phyloP scores from a whole-genome alignment of 108 stramenopile genomes.

The Fistulifera pelliculosa region DNA sequence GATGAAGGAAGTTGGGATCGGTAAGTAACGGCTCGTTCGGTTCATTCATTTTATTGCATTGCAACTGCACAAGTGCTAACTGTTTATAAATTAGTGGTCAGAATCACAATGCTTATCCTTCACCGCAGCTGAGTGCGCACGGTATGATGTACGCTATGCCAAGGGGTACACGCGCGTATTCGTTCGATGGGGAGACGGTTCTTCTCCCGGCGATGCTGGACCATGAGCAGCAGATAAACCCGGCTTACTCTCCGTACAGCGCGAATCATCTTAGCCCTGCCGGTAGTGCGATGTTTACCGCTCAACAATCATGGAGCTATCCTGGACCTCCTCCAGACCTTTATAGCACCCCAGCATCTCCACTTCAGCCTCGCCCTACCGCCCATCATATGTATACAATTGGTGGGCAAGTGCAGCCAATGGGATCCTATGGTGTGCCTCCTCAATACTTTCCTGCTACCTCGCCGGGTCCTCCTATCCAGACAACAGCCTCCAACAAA shows the following conservation, averaged over 20 bases:
- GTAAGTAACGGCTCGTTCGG: not conserved
- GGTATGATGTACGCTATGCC: conserved; percentile 19
- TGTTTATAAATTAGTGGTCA: not conserved
- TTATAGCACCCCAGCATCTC: conserved; percentile 20
- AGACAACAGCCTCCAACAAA: conserved; percentile 53
- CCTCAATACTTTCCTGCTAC: conserved; percentile 34
- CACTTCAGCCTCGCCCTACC: conserved; percentile 24
- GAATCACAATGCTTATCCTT: conserved; percentile 5
- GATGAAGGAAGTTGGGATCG: conserved; percentile 4
- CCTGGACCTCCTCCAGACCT: conserved; percentile 28
- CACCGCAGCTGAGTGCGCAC: conserved; percentile 21
- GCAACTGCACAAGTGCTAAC: no score
- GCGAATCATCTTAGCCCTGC: conserved; percentile 10
- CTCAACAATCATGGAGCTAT: conserved; percentile 40
- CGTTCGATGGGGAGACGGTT: conserved; percentile 43
- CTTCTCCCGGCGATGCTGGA: conserved; percentile 18
- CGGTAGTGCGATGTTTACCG: conserved; percentile 24
- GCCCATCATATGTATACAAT: not conserved
- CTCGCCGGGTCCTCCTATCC: conserved; percentile 71
- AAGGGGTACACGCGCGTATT: conserved; percentile 26
- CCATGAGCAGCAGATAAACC: conserved; percentile 9
- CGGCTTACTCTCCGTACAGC: conserved; percentile 17
- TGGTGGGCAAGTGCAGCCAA: not conserved
- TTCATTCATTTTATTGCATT: no score
- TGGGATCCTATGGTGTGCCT: conserved; percentile 12